Conservation (phyloP, 331 rosid genomes). For the Malus hybrid region DNA sequence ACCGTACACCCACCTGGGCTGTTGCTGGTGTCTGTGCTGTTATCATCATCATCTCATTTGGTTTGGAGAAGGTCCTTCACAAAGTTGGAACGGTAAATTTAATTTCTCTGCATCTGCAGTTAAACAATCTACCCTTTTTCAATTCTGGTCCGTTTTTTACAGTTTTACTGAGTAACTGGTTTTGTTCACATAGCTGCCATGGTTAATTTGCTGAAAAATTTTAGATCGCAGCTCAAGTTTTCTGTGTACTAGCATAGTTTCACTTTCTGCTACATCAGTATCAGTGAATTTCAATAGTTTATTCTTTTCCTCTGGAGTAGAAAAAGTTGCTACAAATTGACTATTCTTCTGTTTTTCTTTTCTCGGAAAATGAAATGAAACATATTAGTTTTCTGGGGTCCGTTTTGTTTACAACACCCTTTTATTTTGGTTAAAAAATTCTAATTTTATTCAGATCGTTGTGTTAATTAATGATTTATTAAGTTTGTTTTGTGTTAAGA, state of each 20-base stretch:
- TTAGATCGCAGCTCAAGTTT: background rate
- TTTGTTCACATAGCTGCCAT: background rate
- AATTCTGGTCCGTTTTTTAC: background rate
- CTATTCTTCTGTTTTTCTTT: background rate
- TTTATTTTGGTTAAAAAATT: background rate
- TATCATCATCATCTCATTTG: slow-evolving; percentile 60
- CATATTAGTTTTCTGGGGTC: background rate
- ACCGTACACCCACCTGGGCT: too few relatives aligned
- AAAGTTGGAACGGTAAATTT: slow-evolving; percentile 58
- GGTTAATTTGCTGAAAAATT: background rate
- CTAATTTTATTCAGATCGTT: background rate
- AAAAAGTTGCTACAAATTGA: background rate
- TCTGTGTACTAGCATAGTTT: background rate
- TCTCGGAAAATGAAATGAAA: background rate
- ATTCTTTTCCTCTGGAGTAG: background rate
- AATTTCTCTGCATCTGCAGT: background rate
- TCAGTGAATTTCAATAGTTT: background rate
- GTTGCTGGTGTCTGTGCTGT: slow-evolving; percentile 19
- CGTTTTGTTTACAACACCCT: background rate
- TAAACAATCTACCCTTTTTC: background rate
- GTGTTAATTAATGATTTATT: background rate
- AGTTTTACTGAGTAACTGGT: background rate
- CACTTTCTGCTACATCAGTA: background rate
- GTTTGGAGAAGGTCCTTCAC: slow-evolving; percentile 69
- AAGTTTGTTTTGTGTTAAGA: background rate